Evolutionary conservation across 139 green algal species (phyloP), one percentile per base, ranked within the genome.

Genomic region (Auxenochlorella pyrenoidosa): DNA sequence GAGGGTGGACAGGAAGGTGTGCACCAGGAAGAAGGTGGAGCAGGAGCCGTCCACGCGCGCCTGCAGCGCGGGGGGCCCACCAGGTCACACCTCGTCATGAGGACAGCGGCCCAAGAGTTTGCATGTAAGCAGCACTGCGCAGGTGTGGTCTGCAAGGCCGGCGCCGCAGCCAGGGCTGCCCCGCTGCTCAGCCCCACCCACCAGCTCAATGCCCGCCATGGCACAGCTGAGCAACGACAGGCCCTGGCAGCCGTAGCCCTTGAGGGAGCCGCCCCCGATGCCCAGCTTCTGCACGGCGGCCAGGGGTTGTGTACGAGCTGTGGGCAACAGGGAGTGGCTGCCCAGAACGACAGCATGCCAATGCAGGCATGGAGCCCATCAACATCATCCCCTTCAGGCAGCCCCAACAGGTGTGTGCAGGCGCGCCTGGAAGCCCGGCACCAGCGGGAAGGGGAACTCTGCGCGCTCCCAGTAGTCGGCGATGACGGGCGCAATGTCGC

Each of bases 11-110:
- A 99, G 92, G 90, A 94, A 95, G n/a, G 89, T 94, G 91, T 99
- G 97, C 79, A 99, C 96, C 88, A 99, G 92, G 84, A 98, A 90
- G 89, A 99, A 99, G 34, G 97, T 99, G 47, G 89, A 94, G 68
- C 96, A 93, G 87, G 89, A 95, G 71, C 92, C 94, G 88, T 99
- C 97, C 79, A 99, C 97, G 19, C 97, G 92, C 30, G 95, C 95
- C 84, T 88, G 84, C 30, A 58, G 24, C n/a, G n/a, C n/a, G n/a
- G n/a, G n/a, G n/a, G n/a, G n/a, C n/a, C n/a, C n/a, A n/a, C n/a
- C n/a, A n/a, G n/a, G n/a, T n/a, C n/a, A n/a, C n/a, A n/a, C n/a
- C n/a, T n/a, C n/a, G n/a, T n/a, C n/a, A n/a, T n/a, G n/a, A n/a
- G n/a, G n/a, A 12, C 59, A 68, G 24, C 8, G 2, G 66, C 66